Conservation (phyloP, 2,329 filamentous ascomycete species). For the Trichoderma atrobrunneum region DNA sequence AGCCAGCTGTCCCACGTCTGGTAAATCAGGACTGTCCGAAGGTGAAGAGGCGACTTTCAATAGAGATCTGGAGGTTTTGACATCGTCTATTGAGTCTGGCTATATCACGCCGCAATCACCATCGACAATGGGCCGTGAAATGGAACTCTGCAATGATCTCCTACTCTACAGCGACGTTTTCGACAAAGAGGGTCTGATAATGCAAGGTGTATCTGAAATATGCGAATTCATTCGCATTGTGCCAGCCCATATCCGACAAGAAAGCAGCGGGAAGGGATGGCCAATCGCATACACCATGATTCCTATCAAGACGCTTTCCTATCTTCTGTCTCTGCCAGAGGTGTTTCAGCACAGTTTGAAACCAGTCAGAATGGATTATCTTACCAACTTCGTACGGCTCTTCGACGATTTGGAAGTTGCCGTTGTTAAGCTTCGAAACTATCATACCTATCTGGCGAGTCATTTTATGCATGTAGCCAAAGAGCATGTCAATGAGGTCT, state of each 20-base stretch:
- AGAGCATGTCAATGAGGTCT: constrained; percentile 10
- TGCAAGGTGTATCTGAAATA: neutral
- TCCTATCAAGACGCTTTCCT: neutral
- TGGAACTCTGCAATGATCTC: constrained; percentile 17
- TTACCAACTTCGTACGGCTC: neutral
- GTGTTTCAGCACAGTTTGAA: neutral
- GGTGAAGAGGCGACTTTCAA: neutral
- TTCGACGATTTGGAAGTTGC: constrained; percentile 16
- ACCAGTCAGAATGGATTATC: neutral
- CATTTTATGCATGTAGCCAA: constrained; percentile 7
- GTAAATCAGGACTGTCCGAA: fast-evolving
- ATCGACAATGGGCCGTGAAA: neutral
- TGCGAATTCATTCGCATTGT: constrained; percentile 1
- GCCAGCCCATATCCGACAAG: neutral
- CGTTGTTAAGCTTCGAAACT: neutral
- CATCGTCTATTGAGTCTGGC: neutral
- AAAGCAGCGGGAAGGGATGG: constrained; percentile 5
- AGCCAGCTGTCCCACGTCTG: neutral
- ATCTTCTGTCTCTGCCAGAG: neutral
- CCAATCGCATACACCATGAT: constrained; percentile 19
- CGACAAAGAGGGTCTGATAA: neutral
- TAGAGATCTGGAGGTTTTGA: constrained; percentile 6
- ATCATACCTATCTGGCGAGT: neutral
- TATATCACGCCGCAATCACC: neutral
- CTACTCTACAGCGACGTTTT: constrained; percentile 21